phyloP scores from a whole-genome alignment of 2,329 filamentous ascomycete species.

The Plenodomus tracheiphilus region DNA sequence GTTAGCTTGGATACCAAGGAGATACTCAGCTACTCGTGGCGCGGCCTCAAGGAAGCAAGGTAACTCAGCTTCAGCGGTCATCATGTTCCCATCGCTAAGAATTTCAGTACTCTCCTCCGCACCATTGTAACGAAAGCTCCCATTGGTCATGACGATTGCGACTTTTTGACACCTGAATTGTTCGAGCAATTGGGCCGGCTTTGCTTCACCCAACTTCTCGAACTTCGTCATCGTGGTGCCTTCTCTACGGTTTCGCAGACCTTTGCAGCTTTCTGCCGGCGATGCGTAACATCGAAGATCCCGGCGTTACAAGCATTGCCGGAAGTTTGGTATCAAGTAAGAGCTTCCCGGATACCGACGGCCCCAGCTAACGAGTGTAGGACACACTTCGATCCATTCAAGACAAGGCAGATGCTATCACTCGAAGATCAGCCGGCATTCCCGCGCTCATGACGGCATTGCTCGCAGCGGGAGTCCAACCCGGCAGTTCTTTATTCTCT shows the following conservation, averaged over 20 bases:
- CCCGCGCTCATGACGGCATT: slow-evolving; percentile 85
- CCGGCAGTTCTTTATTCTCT: slow-evolving; percentile 60
- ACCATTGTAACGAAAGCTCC: slow-evolving; percentile 45
- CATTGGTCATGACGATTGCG: slow-evolving; percentile 24
- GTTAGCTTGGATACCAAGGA: slow-evolving; percentile 82
- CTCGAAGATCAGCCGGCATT: slow-evolving; percentile 87
- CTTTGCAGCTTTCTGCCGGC: slow-evolving; percentile 79
- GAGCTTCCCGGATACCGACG: neutral
- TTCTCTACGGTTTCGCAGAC: slow-evolving; percentile 92
- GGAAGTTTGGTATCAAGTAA: slow-evolving; percentile 66
- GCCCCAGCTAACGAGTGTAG: slow-evolving; percentile 40
- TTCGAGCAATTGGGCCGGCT: slow-evolving; percentile 71
- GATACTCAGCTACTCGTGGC: slow-evolving; percentile 90
- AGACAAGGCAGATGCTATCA: slow-evolving; percentile 75
- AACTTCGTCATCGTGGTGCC: slow-evolving; percentile 84
- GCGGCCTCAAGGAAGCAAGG: slow-evolving; percentile 93
- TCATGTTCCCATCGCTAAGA: neutral
- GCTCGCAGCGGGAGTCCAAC: slow-evolving; percentile 68
- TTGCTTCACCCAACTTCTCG: slow-evolving; percentile 80
- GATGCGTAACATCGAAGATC: slow-evolving; percentile 57
- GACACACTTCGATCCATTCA: slow-evolving; percentile 71
- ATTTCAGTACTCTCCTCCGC: slow-evolving; percentile 68
- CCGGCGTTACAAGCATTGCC: slow-evolving; percentile 55
- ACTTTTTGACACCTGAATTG: slow-evolving; percentile 46
- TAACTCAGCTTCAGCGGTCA: slow-evolving; percentile 42